Evolutionary conservation across 345 rosid species (phyloP).

Genomic region (Brassica napus): Da-Ae NC_063445.1:58036501-58037000

Average conservation of each 20-base stretch:
- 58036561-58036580: conserved; percentile 5
- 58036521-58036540: background rate
- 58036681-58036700: conserved; percentile 8
- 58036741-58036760: background rate
- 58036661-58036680: conserved; percentile 21
- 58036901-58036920: conserved; percentile 32
- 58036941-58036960: conserved; percentile 20
- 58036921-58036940: conserved; percentile 25
- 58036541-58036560: conserved; percentile 4
- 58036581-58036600: conserved; percentile 17
- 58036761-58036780: conserved; percentile 33
- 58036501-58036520: background rate
- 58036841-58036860: conserved; percentile 10
- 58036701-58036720: conserved; percentile 33
- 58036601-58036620: conserved; percentile 27
- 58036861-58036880: conserved; percentile 27
- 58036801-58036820: conserved; percentile 22
- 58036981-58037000: conserved; percentile 34
- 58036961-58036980: background rate
- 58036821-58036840: conserved; percentile 19
- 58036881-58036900: conserved; percentile 32
- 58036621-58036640: conserved; percentile 41
- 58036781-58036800: conserved; percentile 18
- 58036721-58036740: conserved; percentile 34
- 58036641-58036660: conserved; percentile 23